Conservation (phyloP, 495 filamentous ascomycete genomes). For the Parmelia sp. region DNA sequence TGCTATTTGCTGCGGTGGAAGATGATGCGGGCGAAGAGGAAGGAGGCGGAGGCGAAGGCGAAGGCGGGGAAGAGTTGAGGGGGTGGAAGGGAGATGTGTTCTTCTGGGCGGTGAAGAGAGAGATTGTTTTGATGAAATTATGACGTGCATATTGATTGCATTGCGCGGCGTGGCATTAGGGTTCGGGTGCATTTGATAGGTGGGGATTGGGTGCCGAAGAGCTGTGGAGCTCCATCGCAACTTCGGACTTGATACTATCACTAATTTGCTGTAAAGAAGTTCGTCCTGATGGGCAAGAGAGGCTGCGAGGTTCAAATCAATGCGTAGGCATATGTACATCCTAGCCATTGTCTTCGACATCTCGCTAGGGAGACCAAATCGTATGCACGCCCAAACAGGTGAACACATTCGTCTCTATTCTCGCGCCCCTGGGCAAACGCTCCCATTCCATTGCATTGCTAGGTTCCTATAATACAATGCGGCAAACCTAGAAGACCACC, state of each 20-base stretch:
- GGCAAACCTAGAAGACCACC: constrained; percentile 17
- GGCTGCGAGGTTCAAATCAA: too few species aligned
- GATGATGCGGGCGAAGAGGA: constrained; percentile 35
- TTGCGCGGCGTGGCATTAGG: background rate
- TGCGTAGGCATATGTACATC: too few species aligned
- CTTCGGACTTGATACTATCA: too few species aligned
- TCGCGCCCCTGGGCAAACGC: background rate
- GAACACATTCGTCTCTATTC: background rate
- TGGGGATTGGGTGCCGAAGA: too few species aligned
- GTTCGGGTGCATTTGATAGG: background rate
- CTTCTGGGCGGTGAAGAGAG: background rate
- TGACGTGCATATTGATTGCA: background rate
- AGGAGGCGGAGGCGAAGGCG: constrained; percentile 13
- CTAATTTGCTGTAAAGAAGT: too few species aligned
- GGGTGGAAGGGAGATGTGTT: background rate
- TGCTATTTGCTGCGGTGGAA: constrained; percentile 56
- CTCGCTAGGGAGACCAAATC: background rate
- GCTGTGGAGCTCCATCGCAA: too few species aligned
- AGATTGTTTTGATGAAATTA: background rate
- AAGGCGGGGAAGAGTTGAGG: background rate
- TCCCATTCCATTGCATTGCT: background rate
- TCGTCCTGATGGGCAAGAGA: too few species aligned
- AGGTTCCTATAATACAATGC: constrained; percentile 14
- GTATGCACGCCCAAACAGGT: background rate
- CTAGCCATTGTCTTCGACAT: too few species aligned